Conservation (phyloP, 176 grass and related monocot species). For the Zizania latifolia region DNA sequence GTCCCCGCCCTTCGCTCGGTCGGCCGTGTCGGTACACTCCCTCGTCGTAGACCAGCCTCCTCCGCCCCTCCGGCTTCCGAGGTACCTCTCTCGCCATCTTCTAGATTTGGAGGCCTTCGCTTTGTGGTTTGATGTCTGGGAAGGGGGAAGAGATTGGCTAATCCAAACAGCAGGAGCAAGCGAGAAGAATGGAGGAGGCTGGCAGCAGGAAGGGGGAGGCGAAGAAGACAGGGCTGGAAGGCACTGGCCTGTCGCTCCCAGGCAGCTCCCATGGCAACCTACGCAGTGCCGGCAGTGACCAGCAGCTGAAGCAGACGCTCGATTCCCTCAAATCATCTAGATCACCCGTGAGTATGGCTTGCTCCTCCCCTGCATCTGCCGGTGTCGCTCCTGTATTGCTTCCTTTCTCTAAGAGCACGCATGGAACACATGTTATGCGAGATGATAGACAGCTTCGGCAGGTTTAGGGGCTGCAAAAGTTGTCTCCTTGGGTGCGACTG, state of each 20-base stretch:
- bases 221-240: conserved; percentile 33
- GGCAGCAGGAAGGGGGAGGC: conserved; percentile 14
- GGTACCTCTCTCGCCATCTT: not conserved
- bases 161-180: not conserved
- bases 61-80: not conserved
- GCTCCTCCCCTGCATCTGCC: not conserved
- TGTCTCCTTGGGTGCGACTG: not conserved
- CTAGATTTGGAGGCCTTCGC: not conserved
- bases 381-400: not conserved
- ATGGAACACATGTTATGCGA: not conserved
- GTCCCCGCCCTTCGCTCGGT: not conserved
- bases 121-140: not conserved
- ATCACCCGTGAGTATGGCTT: conserved; percentile 41
- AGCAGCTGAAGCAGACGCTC: conserved; percentile 54
- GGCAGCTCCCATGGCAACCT: conserved; percentile 37
- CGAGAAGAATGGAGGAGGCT: conserved; percentile 4
- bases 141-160: not conserved
- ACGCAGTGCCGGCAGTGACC: conserved; percentile 43
- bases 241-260: conserved; percentile 33
- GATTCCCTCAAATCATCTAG: conserved; percentile 65
- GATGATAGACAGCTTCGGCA: not conserved
- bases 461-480: not conserved
- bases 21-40: not conserved
- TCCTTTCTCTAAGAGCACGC: not conserved
- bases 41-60: not conserved